Evolutionary conservation across 176 grass and related monocot genomes (phyloP).

Genomic region (Carex kokanica): DNA sequence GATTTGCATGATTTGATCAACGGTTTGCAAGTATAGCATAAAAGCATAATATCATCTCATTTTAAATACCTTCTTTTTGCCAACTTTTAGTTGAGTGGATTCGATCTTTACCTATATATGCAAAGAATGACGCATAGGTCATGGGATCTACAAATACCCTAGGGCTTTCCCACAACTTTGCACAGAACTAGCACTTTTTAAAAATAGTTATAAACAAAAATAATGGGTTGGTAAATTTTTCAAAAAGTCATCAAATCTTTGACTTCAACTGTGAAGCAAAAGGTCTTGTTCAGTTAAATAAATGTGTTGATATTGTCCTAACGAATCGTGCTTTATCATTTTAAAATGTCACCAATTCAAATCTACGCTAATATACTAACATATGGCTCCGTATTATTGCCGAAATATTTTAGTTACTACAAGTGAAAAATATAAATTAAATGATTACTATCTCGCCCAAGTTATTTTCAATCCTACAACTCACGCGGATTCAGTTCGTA

Average conservation of each 20-base stretch:
- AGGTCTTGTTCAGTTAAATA: not conserved
- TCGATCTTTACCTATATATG: not conserved
- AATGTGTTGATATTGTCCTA: not conserved
- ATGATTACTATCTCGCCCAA: no score
- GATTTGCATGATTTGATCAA: not conserved
- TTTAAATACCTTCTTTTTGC: not conserved
- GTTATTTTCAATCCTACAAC: no score
- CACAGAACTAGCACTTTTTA: not conserved
- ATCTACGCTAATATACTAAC: not conserved
- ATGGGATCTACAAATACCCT: not conserved
- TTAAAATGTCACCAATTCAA: not conserved
- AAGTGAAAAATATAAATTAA: no score
- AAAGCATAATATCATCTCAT: not conserved
- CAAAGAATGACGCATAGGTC: slow-evolving; percentile 1
- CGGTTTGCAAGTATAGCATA: not conserved
- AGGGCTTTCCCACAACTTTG: slow-evolving; percentile 21
- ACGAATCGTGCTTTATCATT: not conserved
- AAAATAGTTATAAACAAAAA: no score
- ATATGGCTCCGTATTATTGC: not conserved
- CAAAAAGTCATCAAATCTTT: not conserved
- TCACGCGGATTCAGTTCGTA: no score
- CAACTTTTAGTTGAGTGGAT: not conserved
- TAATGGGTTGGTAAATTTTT: not conserved
- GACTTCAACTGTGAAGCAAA: not conserved
- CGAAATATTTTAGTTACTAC: no score